Evolutionary conservation across 148 eudicot genomes (phyloP).

Genomic region (Rhododendron simsii): DNA sequence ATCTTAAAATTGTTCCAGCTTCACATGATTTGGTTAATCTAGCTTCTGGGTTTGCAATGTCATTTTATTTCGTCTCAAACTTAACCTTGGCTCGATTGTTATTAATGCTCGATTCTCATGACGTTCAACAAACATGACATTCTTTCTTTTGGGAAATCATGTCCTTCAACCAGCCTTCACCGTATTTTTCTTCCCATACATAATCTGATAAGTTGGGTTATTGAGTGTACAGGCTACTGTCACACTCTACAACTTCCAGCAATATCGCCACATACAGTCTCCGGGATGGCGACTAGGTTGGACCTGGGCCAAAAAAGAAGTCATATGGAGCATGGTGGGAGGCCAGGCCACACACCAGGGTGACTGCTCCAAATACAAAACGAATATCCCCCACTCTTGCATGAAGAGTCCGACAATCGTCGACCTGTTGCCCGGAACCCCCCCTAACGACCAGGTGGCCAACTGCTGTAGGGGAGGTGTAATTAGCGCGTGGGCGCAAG

Average conservation of each 20-base stretch:
- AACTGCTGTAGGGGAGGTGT: conserved; percentile 73
- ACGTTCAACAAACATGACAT: background rate
- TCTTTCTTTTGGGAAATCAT: background rate
- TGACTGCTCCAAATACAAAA: conserved; percentile 59
- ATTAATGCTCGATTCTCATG: background rate
- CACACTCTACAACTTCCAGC: conserved; percentile 53
- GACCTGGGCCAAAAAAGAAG: conserved; percentile 68
- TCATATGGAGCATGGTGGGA: conserved; percentile 58
- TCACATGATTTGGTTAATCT: background rate
- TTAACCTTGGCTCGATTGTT: background rate
- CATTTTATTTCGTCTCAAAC: background rate
- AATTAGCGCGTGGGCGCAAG: conserved; percentile 52
- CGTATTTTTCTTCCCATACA: background rate
- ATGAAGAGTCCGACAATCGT: conserved; percentile 51
- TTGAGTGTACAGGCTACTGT: conserved; percentile 29
- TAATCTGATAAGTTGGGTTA: background rate
- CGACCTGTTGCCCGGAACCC: conserved; percentile 58
- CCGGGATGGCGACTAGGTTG: conserved; percentile 71
- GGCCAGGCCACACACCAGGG: conserved; percentile 71
- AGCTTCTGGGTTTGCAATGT: background rate
- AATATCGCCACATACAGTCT: conserved; percentile 58
- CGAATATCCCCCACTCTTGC: conserved; percentile 57
- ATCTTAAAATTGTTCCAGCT: background rate
- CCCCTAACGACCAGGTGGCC: conserved; percentile 48
- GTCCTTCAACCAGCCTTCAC: background rate